Evolutionary conservation across 2,329 filamentous ascomycete genomes (phyloP).

Genomic region (Exophiala oligosperma): DNA sequence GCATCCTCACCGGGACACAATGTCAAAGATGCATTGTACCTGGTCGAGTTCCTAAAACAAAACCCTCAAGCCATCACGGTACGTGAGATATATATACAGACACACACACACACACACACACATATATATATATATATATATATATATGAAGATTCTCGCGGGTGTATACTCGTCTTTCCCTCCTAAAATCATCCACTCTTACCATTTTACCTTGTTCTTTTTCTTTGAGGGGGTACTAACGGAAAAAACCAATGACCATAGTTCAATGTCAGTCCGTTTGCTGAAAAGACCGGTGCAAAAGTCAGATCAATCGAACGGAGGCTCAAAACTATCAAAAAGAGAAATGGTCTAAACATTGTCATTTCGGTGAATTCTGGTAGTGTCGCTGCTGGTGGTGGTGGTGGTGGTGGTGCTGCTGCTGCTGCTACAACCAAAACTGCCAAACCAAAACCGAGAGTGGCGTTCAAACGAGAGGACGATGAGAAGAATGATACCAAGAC

Average conservation of each 20-base stretch:
- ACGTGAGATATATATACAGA: background rate
- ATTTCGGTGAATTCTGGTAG: slow-evolving; percentile 3
- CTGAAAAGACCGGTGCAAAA: slow-evolving; percentile 14
- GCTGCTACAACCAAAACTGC: background rate
- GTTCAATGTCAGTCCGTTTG: slow-evolving; percentile 14
- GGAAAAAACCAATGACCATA: background rate
- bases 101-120: too few species aligned
- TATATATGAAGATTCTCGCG: too few species aligned
- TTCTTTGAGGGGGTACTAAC: background rate
- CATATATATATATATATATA: too few species aligned
- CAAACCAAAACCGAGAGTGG: background rate
- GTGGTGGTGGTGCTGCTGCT: background rate
- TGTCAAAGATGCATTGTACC: slow-evolving; percentile 15
- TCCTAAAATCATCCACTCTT: too few species aligned
- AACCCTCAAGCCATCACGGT: slow-evolving; percentile 11
- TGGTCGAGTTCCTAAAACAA: slow-evolving; percentile 15
- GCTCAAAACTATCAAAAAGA: slow-evolving; percentile 18
- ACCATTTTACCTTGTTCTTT: background rate
- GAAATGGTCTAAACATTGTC: slow-evolving; percentile 18
- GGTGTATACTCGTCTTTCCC: too few species aligned
- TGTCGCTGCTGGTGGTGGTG: background rate
- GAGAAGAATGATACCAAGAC: background rate
- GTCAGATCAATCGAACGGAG: slow-evolving; percentile 19
- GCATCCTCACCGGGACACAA: background rate
- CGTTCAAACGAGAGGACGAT: background rate